Evolutionary conservation across 441 rosid species (phyloP).

Genomic region (Arabidopsis hybrid): DNA sequence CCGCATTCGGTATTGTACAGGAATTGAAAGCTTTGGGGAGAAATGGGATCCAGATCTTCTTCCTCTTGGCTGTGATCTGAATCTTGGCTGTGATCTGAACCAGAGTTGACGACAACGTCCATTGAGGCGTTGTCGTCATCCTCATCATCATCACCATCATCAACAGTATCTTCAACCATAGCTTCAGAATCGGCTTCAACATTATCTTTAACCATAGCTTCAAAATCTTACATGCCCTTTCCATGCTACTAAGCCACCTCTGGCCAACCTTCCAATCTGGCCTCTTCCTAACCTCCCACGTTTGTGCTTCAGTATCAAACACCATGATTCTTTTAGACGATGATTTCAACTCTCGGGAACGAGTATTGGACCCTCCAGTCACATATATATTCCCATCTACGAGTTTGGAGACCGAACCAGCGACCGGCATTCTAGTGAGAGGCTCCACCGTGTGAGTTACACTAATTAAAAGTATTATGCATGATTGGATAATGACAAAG

Average conservation of each 20-base stretch:
- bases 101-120: no score
- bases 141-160: no score
- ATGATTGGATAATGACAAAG: no score
- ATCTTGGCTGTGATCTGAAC: no score
- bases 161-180: no score
- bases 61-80: no score
- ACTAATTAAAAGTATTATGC: background rate
- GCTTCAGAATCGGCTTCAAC: no score
- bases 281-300: background rate
- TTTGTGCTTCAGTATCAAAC: conserved; percentile 4
- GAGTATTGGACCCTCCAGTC: conserved; percentile 22
- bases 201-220: no score
- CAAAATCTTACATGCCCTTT: conserved; percentile 4
- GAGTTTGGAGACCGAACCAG: conserved; percentile 7
- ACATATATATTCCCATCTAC: conserved; percentile 28
- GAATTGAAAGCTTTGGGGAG: no score
- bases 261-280: background rate
- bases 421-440: background rate
- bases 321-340: background rate
- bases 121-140: no score
- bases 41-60: no score
- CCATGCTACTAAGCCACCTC: conserved; percentile 29
- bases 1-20: no score
- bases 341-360: conserved; percentile 3
- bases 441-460: conserved; percentile 9